phyloP scores from a whole-genome alignment of 2,329 filamentous ascomycete genomes.

The Trichoderma sp. region DNA sequence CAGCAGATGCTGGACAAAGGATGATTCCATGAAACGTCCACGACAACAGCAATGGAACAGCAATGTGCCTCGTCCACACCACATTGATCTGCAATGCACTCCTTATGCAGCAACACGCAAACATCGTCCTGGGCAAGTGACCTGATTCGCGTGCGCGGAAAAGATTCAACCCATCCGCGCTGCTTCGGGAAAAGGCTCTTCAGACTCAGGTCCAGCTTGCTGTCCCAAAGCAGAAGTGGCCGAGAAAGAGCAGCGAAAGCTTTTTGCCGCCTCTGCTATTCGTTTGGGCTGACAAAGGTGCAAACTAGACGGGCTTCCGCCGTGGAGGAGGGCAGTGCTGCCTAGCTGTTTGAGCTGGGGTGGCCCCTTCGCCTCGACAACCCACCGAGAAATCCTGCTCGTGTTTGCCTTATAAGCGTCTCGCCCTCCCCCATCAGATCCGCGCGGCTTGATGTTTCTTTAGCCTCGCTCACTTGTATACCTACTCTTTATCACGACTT shows the following conservation, averaged over 20 bases:
- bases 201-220: neutral
- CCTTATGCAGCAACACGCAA: neutral
- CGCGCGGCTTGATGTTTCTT: slow-evolving; percentile 7
- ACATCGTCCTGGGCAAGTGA: neutral
- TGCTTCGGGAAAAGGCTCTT: slow-evolving; percentile 14
- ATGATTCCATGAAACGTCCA: neutral
- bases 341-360: slow-evolving; percentile 25
- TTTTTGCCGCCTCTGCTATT: slow-evolving; percentile 9
- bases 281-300: neutral
- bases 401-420: slow-evolving; percentile 17
- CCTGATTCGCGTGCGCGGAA: slow-evolving; percentile 6
- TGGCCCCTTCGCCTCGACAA: slow-evolving; percentile 12
- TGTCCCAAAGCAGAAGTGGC: slow-evolving; percentile 24
- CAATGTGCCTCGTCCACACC: neutral
- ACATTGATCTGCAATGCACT: neutral
- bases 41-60: neutral
- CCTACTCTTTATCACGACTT: neutral
- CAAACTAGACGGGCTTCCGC: slow-evolving; percentile 7
- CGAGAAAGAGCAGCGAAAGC: slow-evolving; percentile 10
- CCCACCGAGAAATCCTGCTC: slow-evolving; percentile 12
- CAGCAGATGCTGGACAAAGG: neutral
- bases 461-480: slow-evolving; percentile 6
- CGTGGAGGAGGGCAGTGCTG: slow-evolving; percentile 25
- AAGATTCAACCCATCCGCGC: neutral
- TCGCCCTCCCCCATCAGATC: neutral